Conservation (phyloP, 306 rosid genomes). For the Cyclanthera cordifolia region DNA sequence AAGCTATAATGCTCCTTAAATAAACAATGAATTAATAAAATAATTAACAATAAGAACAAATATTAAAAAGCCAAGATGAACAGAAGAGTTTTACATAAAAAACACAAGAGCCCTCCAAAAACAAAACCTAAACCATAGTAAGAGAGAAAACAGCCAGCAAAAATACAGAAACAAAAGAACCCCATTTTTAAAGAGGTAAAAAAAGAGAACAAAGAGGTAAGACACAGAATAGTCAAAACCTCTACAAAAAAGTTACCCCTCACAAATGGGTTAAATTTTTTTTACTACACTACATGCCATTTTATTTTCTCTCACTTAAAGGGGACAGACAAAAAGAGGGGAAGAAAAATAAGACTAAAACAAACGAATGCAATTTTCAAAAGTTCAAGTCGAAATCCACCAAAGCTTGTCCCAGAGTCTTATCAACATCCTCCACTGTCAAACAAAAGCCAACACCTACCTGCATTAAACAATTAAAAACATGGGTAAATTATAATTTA, state of each 20-base stretch:
- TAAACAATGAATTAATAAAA: too few relatives aligned
- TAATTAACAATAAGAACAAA: too few relatives aligned
- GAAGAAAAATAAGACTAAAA: background rate
- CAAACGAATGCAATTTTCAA: background rate
- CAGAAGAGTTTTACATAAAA: background rate
- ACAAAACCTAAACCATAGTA: background rate
- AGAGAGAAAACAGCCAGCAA: background rate
- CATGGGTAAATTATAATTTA: too few relatives aligned
- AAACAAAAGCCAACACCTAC: conserved; percentile 41
- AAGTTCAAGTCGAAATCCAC: conserved; percentile 11
- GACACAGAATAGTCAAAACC: background rate
- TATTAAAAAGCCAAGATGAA: background rate
- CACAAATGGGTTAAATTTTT: background rate
- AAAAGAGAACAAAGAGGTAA: background rate
- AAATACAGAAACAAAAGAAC: background rate
- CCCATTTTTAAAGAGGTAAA: background rate
- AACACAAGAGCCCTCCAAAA: conserved; percentile 1
- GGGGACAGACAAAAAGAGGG: background rate
- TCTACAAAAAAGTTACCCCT: background rate
- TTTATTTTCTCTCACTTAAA: background rate
- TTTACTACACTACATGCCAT: background rate
- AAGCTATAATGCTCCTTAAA: too few relatives aligned
- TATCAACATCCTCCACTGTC: conserved; percentile 46
- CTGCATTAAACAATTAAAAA: conserved; percentile 23
- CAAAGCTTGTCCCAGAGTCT: conserved; percentile 39